Evolutionary conservation across 371 early-diverging fungal genomes (phyloP).

Genomic region (Fennellomyces sp.): DNA sequence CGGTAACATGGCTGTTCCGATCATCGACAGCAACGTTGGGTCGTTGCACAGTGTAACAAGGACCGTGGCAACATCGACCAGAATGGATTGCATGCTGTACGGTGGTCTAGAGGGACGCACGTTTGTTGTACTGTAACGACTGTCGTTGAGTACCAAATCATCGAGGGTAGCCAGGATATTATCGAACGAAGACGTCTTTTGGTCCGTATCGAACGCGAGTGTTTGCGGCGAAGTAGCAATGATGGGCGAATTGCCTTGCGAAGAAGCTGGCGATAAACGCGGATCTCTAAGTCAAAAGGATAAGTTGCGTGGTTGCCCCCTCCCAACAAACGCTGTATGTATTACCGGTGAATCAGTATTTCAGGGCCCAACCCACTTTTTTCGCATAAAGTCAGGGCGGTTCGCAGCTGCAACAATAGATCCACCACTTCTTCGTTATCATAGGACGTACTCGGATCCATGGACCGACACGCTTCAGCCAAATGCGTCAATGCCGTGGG

Average conservation of each 20-base stretch:
- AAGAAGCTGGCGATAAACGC: background rate
- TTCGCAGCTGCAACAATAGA: slow-evolving; percentile 42
- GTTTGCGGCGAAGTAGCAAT: background rate
- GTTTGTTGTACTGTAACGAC: slow-evolving; percentile 52
- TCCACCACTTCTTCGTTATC: slow-evolving; percentile 52
- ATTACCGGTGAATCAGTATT: slow-evolving; percentile 14
- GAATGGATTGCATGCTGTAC: slow-evolving; percentile 51
- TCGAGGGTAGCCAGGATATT: slow-evolving; percentile 43
- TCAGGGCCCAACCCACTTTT: slow-evolving; percentile 27
- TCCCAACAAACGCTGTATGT: no score
- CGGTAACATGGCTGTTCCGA: slow-evolving; percentile 42
- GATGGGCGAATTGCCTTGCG: slow-evolving; percentile 3
- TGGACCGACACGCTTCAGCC: slow-evolving; percentile 21
- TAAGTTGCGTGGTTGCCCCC: no score
- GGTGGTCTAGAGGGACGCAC: slow-evolving; percentile 63
- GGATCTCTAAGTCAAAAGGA: slow-evolving; percentile 1
- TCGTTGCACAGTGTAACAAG: slow-evolving; percentile 37
- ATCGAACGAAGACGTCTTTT: slow-evolving; percentile 19
- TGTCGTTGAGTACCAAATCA: slow-evolving; percentile 59
- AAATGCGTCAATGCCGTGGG: slow-evolving; percentile 30
- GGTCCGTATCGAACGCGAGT: background rate
- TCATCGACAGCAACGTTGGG: slow-evolving; percentile 25
- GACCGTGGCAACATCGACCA: slow-evolving; percentile 53
- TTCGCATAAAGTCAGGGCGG: slow-evolving; percentile 34
- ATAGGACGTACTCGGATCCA: slow-evolving; percentile 22